Base-by-base conservation (phyloP, 257 asterid genomes). In the Eustoma russellianum region DNA sequence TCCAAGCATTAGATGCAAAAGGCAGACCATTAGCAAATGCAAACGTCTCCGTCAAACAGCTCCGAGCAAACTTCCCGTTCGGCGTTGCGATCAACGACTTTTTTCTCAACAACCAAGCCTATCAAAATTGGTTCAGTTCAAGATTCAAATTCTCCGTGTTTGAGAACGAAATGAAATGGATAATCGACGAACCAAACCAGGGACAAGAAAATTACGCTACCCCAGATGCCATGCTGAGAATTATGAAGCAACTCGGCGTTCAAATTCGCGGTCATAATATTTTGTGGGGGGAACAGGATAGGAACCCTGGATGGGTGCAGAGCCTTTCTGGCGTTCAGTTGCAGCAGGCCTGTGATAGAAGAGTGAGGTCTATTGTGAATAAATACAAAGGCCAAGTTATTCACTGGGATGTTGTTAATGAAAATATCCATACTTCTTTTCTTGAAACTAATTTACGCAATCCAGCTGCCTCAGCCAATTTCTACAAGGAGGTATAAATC, bases 401-500 rank as follows among this genome's bases (percentile, higher is more conserved):
- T 17, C 86, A 83, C 49, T 86, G 94, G 94, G 95, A 86, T 11
- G 94, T 83, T 3, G 66, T 59, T 33, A 86, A 86, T 14, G 94
- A 86, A 63, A 79, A 79, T 66, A 69, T 86, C 2, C 91, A 83
- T 28, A 71, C 13, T 12, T 50, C 70, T 1, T 83, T 78, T 62
- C 69, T 72, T 9, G 89, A 80, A 62, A 35, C 54, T 5, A 59
- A 62, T 17, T 45, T 38, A 7, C 9, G 12, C 43, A 11, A 38
- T 11, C 43, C 9, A 38, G 43, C 43, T 0, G 43, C 43, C 9
- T 38, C 43, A 3, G 43, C 43, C 43, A 11, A 38, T 7, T 38
- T 4, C 43, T 38, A 38, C 12, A 6, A 8, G 43, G 12, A 7
- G 43, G 43, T 38, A 24, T 2, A 24, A 24, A 4, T 24, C 30